These are phyloP conservation scores for Globisporangium emineosum DNA, from an alignment of 352 stramenopile species.

Conservation along the genomic window DNA sequence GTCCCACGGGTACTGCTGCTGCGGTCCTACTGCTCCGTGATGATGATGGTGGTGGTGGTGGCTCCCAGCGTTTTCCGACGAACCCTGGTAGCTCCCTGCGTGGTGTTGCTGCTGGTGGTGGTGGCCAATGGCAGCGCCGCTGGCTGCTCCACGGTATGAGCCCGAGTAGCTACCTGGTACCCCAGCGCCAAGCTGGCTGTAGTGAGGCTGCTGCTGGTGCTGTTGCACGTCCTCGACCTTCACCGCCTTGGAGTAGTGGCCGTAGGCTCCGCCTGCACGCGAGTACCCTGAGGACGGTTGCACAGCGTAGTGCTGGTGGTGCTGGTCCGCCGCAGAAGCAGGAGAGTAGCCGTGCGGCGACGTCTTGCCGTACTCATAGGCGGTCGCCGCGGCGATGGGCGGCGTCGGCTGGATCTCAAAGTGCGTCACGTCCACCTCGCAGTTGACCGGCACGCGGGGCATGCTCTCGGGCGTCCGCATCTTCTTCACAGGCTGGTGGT, in stretches of 20 bases:
- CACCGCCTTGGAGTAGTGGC: slow-evolving; percentile 14
- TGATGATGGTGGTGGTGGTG: slow-evolving; percentile 5
- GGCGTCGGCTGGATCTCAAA: slow-evolving; percentile 17
- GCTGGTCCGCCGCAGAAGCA: not conserved
- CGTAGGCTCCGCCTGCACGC: slow-evolving; percentile 9
- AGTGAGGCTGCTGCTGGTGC: slow-evolving; percentile 3
- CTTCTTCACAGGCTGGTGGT: slow-evolving; percentile 43
- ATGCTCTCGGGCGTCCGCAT: slow-evolving; percentile 46
- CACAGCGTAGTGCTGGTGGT: slow-evolving; percentile 15
- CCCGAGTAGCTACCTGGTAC: not conserved
- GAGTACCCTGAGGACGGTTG: slow-evolving; percentile 7
- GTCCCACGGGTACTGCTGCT: slow-evolving; percentile 48
- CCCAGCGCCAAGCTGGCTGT: not conserved
- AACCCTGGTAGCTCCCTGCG: slow-evolving; percentile 17
- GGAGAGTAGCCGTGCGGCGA: slow-evolving; percentile 19
- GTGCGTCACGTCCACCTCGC: slow-evolving; percentile 16
- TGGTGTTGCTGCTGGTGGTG: slow-evolving; percentile 4
- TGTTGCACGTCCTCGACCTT: slow-evolving; percentile 14
- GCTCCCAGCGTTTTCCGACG: slow-evolving; percentile 9
- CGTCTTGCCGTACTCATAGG: slow-evolving; percentile 23
- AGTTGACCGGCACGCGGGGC: not conserved
- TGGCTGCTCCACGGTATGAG: slow-evolving; percentile 2
- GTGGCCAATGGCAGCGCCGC: slow-evolving; percentile 10
- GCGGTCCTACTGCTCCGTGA: not conserved
- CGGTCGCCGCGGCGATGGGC: slow-evolving; percentile 12